phyloP scores from a whole-genome alignment of 1,139 yeast species.

The Lodderomyces jiufengensis region DNA sequence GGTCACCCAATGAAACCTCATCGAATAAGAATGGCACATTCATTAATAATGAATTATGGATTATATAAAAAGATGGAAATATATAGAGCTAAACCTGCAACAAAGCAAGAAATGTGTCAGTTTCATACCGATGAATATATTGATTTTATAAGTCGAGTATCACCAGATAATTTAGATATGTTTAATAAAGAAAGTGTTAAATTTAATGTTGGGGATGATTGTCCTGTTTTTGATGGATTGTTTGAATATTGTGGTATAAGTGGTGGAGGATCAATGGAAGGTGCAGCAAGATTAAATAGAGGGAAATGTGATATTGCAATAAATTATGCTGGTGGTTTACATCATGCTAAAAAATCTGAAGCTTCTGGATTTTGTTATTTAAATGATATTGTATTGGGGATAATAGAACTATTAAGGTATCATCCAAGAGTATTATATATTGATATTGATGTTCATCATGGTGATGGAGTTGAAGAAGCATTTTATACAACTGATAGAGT shows the following conservation, averaged over 20 bases:
- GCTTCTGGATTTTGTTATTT: constrained; percentile 96
- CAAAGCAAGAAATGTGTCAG: constrained; percentile 98
- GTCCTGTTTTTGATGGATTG: constrained; percentile 95
- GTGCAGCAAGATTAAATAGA: constrained; percentile 86
- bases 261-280: constrained; percentile 98
- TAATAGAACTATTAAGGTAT: constrained; percentile 80
- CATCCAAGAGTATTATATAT: constrained; percentile 95
- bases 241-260: constrained; percentile 92
- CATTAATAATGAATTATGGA: constrained; percentile 95
- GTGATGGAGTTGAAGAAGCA: constrained; percentile 98
- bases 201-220: constrained; percentile 96
- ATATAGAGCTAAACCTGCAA: constrained; percentile 95
- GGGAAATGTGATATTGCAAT: constrained; percentile 96
- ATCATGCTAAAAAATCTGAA: constrained; percentile 93
- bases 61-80: constrained; percentile 96
- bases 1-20: constrained; percentile 99
- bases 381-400: constrained; percentile 68
- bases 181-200: constrained; percentile 90
- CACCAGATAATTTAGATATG: constrained; percentile 90
- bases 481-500: constrained; percentile 95
- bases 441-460: constrained; percentile 96
- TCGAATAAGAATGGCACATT: constrained; percentile 97
- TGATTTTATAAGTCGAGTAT: constrained; percentile 86
- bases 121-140: constrained; percentile 97
- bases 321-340: constrained; percentile 96